Percentiles rank a stretch among this genome's conserved stretches.
These are phyloP conservation scores for Aspergillus kassunensis DNA, from an alignment of 495 filamentous ascomycete species.

Conservation along the genomic window DNA sequence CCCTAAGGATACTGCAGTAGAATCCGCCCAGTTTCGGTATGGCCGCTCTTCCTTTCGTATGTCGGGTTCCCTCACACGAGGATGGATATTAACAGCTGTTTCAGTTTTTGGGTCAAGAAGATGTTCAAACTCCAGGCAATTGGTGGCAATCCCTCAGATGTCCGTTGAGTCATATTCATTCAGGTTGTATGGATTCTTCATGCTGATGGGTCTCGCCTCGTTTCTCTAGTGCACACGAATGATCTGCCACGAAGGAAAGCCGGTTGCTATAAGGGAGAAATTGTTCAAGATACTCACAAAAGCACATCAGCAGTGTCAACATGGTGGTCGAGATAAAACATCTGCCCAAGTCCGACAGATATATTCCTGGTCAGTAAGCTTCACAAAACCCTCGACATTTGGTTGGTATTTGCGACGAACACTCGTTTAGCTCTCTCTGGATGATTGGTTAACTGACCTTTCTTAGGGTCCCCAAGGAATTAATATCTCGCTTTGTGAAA, in stretches of 20 bases:
- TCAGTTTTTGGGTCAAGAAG: slow-evolving; percentile 58
- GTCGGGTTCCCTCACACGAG: background rate
- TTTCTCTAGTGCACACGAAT: slow-evolving; percentile 34
- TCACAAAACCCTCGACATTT: background rate
- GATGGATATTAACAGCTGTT: slow-evolving; percentile 5
- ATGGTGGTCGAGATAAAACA: slow-evolving; percentile 59
- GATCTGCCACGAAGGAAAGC: slow-evolving; percentile 58
- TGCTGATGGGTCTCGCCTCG: slow-evolving; percentile 11
- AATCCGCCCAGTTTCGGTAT: slow-evolving; percentile 55
- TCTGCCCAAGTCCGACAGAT: slow-evolving; percentile 53
- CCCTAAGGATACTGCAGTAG: slow-evolving; percentile 54
- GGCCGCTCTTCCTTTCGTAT: slow-evolving; percentile 4
- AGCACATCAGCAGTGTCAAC: slow-evolving; percentile 54
- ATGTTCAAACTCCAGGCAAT: slow-evolving; percentile 52
- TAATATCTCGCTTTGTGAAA: slow-evolving; percentile 56
- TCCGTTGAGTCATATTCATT: slow-evolving; percentile 21
- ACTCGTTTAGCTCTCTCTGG: background rate
- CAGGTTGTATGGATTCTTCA: background rate
- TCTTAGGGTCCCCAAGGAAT: slow-evolving; percentile 53
- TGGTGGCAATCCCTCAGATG: slow-evolving; percentile 32
- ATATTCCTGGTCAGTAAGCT: slow-evolving; percentile 50
- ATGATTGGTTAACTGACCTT: background rate
- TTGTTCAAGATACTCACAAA: slow-evolving; percentile 54
- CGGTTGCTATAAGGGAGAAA: slow-evolving; percentile 56
- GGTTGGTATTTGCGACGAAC: background rate